Evolutionary conservation across 106 monocot genomes (phyloP).

Genomic region (Hemerocallis citrina): DNA sequence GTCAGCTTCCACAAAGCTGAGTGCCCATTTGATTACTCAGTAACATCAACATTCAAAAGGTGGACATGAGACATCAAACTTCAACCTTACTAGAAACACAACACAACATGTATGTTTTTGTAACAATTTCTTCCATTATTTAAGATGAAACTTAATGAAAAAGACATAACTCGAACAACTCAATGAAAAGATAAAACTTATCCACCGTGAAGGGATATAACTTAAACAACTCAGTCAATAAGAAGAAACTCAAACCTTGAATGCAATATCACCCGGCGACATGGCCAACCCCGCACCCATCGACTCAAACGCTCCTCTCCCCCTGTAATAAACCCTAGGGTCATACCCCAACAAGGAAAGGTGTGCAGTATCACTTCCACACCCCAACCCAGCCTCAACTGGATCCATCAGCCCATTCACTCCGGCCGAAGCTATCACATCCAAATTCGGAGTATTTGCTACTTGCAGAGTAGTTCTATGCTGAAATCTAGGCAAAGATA

Average conservation of each 20-base stretch:
- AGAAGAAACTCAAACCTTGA: too few relatives aligned
- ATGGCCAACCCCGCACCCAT: conserved; percentile 98
- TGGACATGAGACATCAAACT: not conserved
- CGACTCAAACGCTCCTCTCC: conserved; percentile 93
- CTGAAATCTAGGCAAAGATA: conserved; percentile 55
- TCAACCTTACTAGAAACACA: not conserved
- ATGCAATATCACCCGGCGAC: conserved; percentile 96
- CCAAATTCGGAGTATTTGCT: conserved; percentile 63
- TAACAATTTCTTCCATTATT: too few relatives aligned
- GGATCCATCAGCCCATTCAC: conserved; percentile 95
- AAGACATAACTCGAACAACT: too few relatives aligned
- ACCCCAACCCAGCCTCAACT: conserved; percentile 87
- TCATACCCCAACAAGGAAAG: conserved; percentile 91
- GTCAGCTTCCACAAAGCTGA: not conserved
- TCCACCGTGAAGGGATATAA: too few relatives aligned
- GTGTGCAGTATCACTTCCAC: conserved; percentile 95
- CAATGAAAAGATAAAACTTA: too few relatives aligned
- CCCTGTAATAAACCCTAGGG: conserved; percentile 83
- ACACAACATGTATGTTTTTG: not conserved
- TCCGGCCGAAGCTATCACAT: conserved; percentile 78
- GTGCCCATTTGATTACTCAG: not conserved
- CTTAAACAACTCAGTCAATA: too few relatives aligned
- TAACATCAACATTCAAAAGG: not conserved
- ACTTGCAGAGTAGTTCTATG: conserved; percentile 61
- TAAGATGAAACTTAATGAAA: too few relatives aligned